Percentiles rank a stretch among this genome's conserved stretches.
phyloP scores from a whole-genome alignment of 306 rosid species.

The Parietaria judaica region DNA sequence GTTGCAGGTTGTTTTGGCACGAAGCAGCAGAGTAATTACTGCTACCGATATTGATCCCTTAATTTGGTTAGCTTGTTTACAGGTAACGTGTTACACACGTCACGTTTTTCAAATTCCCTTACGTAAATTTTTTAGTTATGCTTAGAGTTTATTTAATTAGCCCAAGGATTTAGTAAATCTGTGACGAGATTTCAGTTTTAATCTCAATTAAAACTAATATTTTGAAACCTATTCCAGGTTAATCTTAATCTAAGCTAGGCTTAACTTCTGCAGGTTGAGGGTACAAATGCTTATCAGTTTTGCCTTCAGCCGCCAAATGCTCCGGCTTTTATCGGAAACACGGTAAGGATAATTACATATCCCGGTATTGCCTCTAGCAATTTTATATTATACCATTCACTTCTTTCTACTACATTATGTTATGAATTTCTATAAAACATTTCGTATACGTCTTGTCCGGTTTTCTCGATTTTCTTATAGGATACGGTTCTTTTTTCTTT shows the following conservation, averaged over 20 bases:
- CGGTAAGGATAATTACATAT: slow-evolving; percentile 42
- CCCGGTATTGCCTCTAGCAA: slow-evolving; percentile 2
- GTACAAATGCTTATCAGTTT: slow-evolving; percentile 74
- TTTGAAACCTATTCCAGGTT: background rate
- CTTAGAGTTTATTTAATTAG: too few species aligned
- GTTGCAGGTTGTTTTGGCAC: slow-evolving; percentile 81
- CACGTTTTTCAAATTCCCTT: too few species aligned
- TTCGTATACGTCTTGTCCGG: background rate
- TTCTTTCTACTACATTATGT: slow-evolving; percentile 1
- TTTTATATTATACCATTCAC: background rate
- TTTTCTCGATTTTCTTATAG: background rate
- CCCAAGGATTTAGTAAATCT: too few species aligned
- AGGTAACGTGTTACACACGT: slow-evolving; percentile 29
- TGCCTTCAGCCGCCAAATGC: slow-evolving; percentile 84
- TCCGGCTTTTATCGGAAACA: slow-evolving; percentile 83
- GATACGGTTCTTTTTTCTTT: too few species aligned
- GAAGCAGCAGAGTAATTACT: slow-evolving; percentile 80
- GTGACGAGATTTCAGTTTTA: background rate
- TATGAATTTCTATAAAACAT: background rate
- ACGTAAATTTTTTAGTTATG: too few species aligned
- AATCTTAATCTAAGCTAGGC: slow-evolving; percentile 4
- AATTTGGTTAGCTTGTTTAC: slow-evolving; percentile 68
- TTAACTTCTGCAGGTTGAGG: slow-evolving; percentile 54
- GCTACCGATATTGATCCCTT: slow-evolving; percentile 61
- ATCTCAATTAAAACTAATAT: background rate